phyloP scores from a whole-genome alignment of 2,329 filamentous ascomycete species.

The Penicillium sp. region DNA sequence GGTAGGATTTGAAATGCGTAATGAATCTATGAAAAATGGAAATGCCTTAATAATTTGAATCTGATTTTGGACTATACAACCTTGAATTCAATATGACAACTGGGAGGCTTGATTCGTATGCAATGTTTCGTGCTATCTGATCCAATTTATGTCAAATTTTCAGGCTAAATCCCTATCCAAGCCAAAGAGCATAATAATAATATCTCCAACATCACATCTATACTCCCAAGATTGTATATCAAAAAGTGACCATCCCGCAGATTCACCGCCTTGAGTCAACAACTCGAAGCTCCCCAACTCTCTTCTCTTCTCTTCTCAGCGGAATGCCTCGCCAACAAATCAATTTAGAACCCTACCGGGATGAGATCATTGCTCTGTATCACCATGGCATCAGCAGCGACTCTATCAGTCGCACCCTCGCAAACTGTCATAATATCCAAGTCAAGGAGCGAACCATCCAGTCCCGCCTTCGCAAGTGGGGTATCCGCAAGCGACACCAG shows the following conservation, averaged over 20 bases:
- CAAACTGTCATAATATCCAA: slow-evolving; percentile 23
- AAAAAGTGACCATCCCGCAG: background rate
- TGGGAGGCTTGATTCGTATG: background rate
- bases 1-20: background rate
- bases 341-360: slow-evolving; percentile 24
- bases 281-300: background rate
- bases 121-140: too few relatives aligned
- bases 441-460: slow-evolving; percentile 26
- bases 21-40: slow-evolving; percentile 10
- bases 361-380: slow-evolving; percentile 23
- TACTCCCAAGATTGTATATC: too few relatives aligned
- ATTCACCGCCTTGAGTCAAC: slow-evolving; percentile 19
- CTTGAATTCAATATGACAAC: background rate
- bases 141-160: background rate
- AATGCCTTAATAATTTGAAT: slow-evolving; percentile 2
- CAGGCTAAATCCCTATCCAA: background rate
- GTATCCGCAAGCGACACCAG: slow-evolving; percentile 25
- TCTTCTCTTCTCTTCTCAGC: background rate
- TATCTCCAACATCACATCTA: background rate
- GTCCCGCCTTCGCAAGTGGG: slow-evolving; percentile 26
- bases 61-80: background rate
- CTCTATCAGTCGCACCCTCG: slow-evolving; percentile 22
- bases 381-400: slow-evolving; percentile 24
- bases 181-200: background rate
- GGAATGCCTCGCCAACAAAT: slow-evolving; percentile 26